Conservation (phyloP, 2,329 filamentous ascomycete genomes). For the Stylonectria norvegica region DNA sequence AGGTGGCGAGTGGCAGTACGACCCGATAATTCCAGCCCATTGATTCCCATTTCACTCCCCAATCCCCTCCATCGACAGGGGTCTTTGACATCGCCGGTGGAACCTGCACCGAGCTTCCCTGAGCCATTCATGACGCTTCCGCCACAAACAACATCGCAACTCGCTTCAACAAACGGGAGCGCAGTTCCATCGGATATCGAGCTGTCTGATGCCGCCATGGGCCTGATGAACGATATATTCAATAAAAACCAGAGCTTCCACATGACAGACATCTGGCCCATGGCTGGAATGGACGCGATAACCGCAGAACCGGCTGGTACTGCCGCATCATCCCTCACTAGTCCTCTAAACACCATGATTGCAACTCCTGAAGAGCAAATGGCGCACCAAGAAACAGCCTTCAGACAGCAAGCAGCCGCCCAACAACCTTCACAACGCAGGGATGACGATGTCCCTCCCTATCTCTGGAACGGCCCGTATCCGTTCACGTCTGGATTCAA, state of each 20-base stretch:
- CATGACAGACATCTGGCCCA: constrained; percentile 21
- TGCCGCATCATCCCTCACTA: no score
- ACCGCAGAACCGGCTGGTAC: no score
- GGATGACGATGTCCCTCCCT: constrained; percentile 38
- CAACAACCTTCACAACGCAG: constrained; percentile 12
- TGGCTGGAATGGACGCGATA: no score
- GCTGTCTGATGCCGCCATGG: constrained; percentile 30
- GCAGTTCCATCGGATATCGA: constrained; percentile 20
- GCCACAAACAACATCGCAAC: constrained; percentile 10
- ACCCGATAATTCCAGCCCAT: constrained; percentile 25
- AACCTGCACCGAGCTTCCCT: background rate
- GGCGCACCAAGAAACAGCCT: constrained; percentile 17
- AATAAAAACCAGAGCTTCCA: constrained; percentile 9
- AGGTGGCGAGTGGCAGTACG: constrained; percentile 51
- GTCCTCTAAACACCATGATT: no score
- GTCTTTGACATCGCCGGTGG: constrained; percentile 10
- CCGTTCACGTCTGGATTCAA: constrained; percentile 29
- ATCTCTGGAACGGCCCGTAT: constrained; percentile 42
- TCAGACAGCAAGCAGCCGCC: constrained; percentile 9
- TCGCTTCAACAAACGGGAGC: background rate
- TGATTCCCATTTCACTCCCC: constrained; percentile 4
- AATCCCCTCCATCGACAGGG: constrained; percentile 12
- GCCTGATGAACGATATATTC: constrained; percentile 24
- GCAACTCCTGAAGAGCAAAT: constrained; percentile 7
- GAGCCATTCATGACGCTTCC: background rate